Evolutionary conservation across 2,329 filamentous ascomycete genomes (phyloP).

Genomic region (Penicillium sp.): DNA sequence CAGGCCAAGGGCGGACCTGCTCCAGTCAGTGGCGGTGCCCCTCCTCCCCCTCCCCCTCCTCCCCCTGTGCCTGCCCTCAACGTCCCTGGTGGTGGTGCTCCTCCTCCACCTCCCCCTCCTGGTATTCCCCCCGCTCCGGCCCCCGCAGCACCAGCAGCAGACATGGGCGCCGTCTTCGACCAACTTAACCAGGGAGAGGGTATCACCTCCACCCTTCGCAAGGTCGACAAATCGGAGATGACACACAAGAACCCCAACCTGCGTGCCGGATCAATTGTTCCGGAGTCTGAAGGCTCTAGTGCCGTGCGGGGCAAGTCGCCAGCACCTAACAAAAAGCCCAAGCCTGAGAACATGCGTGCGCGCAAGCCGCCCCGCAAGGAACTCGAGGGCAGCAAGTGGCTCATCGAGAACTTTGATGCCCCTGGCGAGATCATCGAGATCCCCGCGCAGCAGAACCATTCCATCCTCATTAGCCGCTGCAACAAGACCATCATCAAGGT

Average conservation of each 20-base stretch:
- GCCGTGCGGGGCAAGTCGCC: constrained; percentile 69
- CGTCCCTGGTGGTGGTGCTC: constrained; percentile 56
- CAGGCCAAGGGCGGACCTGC: constrained; percentile 51
- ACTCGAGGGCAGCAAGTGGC: constrained; percentile 89
- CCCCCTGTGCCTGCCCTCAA: constrained; percentile 49
- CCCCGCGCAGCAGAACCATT: constrained; percentile 78
- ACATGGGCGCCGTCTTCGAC: constrained; percentile 85
- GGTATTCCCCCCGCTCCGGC: constrained; percentile 57
- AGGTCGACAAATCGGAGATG: constrained; percentile 94
- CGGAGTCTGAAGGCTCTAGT: constrained; percentile 53
- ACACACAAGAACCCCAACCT: constrained; percentile 96
- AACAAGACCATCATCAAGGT: constrained; percentile 87
- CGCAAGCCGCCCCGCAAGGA: constrained; percentile 80
- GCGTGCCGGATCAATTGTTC: constrained; percentile 68
- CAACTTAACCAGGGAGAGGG: constrained; percentile 84
- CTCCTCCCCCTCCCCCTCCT: constrained; percentile 52
- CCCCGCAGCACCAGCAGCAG: constrained; percentile 52
- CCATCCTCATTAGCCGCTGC: constrained; percentile 88
- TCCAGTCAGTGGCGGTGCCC: constrained; percentile 36
- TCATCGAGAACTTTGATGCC: constrained; percentile 90
- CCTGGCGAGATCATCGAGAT: constrained; percentile 73
- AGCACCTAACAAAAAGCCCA: constrained; percentile 81
- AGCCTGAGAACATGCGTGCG: constrained; percentile 78
- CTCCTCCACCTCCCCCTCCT: constrained; percentile 68
- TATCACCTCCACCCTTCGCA: constrained; percentile 86